Evolutionary conservation across 228 moss, liverwort and hornwort species (phyloP).

Genomic region (Sphagnum fallax): DNA sequence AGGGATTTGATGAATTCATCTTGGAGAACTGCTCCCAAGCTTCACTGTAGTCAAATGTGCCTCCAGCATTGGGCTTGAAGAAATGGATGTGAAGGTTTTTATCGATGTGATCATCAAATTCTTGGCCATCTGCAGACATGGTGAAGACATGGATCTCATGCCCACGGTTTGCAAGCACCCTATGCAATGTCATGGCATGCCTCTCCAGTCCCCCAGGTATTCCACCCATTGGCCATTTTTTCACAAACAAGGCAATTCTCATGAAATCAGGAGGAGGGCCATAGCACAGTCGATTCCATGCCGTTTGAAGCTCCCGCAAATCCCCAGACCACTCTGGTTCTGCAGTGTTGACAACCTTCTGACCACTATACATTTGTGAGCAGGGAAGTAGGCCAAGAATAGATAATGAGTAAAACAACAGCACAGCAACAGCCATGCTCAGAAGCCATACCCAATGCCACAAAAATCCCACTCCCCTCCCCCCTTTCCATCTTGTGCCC

Average conservation of each 20-base stretch:
- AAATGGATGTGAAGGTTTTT: conserved; percentile 46
- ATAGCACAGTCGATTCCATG: conserved; percentile 71
- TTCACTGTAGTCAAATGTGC: conserved; percentile 22
- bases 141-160: conserved; percentile 68
- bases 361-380: background rate
- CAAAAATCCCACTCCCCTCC: conserved; percentile 5
- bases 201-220: conserved; percentile 65
- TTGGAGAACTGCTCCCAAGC: conserved; percentile 36
- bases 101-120: conserved; percentile 21
- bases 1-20: conserved; percentile 17
- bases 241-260: conserved; percentile 60
- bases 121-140: conserved; percentile 22
- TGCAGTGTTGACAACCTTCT: background rate
- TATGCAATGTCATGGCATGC: conserved; percentile 61
- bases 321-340: conserved; percentile 45
- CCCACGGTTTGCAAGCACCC: conserved; percentile 61
- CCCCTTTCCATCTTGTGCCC: background rate
- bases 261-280: conserved; percentile 18
- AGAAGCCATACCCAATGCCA: conserved; percentile 28
- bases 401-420: conserved; percentile 34
- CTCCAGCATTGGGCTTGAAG: conserved; percentile 14
- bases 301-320: conserved; percentile 46
- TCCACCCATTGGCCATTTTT: conserved; percentile 63
- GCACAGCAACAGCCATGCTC: conserved; percentile 13
- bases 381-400: conserved; percentile 17